These are phyloP conservation scores for Penicillium crustosum DNA, from an alignment of 2,329 filamentous ascomycete species.

Conservation along the genomic window DNA sequence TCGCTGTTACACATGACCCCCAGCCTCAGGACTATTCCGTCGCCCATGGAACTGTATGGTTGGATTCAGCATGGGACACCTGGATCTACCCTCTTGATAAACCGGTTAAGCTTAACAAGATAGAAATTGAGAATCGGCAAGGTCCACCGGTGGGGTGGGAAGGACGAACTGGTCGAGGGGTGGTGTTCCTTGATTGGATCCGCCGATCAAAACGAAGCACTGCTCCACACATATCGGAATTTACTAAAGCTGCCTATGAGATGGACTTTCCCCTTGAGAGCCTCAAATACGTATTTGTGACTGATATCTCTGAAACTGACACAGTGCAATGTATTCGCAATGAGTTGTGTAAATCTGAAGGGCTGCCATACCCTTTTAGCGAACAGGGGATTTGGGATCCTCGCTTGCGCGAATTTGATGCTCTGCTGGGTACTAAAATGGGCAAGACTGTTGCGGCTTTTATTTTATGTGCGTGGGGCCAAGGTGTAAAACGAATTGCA, in stretches of 20 bases:
- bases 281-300: background rate
- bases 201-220: background rate
- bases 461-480: background rate
- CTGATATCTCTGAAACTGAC: background rate
- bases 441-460: constrained; percentile 2
- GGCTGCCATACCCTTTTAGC: background rate
- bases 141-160: background rate
- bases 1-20: background rate
- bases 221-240: constrained; percentile 2
- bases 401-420: background rate
- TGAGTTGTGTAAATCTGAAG: background rate
- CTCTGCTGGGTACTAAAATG: background rate
- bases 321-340: background rate
- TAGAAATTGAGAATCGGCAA: background rate
- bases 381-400: background rate
- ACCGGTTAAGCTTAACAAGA: background rate
- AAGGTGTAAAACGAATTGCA: background rate
- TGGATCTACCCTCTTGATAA: background rate
- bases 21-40: background rate
- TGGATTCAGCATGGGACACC: background rate
- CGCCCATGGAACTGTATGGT: background rate
- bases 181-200: constrained; percentile 8
- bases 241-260: constrained; percentile 7
- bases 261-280: background rate
- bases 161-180: constrained; percentile 3